These are phyloP conservation scores for Hysterangium stoloniferum DNA, from an alignment of 768 basidiomycete genomes.

Conservation along the genomic window DNA sequence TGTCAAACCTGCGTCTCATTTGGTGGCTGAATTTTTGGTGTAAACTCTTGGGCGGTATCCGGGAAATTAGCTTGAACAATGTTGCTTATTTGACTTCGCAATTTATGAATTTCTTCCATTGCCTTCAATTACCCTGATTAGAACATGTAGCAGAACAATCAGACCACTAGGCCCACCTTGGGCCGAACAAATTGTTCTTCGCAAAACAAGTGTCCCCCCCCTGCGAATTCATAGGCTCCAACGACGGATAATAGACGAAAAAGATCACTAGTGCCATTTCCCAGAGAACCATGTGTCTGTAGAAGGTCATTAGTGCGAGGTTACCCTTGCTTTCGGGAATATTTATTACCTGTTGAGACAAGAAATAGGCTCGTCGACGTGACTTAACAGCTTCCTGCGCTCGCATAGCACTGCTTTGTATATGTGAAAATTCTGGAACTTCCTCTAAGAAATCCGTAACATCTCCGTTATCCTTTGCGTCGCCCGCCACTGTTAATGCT, in stretches of 20 bases:
- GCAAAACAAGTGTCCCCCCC: constrained; percentile 77
- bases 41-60: constrained; percentile 49
- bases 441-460: constrained; percentile 32
- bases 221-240: constrained; percentile 91
- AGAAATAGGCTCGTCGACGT: constrained; percentile 72
- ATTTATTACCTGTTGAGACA: constrained; percentile 59
- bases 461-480: constrained; percentile 38
- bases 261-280: constrained; percentile 73
- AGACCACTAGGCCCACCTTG: constrained; percentile 48
- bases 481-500: constrained; percentile 18
- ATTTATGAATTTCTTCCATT: constrained; percentile 98
- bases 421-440: constrained; percentile 31
- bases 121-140: constrained; percentile 41
- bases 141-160: background rate
- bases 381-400: constrained; percentile 51
- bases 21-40: constrained; percentile 66
- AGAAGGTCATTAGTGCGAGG: background rate
- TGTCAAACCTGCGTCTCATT: constrained; percentile 59
- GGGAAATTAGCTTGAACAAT: constrained; percentile 80
- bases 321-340: background rate
- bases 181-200: constrained; percentile 79
- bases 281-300: constrained; percentile 74
- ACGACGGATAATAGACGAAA: constrained; percentile 89
- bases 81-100: constrained; percentile 79
- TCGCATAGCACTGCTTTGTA: constrained; percentile 39